Conservation (phyloP, 2,329 filamentous ascomycete genomes). For the Botrytis elliptica region DNA sequence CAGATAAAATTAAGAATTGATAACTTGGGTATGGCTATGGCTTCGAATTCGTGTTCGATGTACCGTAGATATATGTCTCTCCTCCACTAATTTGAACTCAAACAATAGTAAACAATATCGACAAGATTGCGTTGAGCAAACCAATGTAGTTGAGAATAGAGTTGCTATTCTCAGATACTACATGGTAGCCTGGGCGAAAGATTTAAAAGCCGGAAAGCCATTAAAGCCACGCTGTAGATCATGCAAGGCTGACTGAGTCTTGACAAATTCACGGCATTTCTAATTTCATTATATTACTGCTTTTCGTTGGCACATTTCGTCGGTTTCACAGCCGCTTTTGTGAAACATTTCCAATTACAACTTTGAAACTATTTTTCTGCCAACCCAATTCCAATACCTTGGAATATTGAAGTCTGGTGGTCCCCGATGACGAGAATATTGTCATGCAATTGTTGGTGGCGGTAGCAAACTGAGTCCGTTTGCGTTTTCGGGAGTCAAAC, state of each 20-base stretch:
- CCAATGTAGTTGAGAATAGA: not conserved
- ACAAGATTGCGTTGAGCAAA: not conserved
- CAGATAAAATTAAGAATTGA: not conserved
- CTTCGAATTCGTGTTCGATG: slow-evolving; percentile 1
- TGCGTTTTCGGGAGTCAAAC: not conserved
- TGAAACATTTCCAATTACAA: slow-evolving; percentile 12
- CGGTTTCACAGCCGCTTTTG: not conserved
- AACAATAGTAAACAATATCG: not conserved
- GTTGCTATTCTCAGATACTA: not conserved
- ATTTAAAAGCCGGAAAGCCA: not conserved
- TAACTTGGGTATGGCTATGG: not conserved
- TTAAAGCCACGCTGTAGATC: not conserved
- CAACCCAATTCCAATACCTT: slow-evolving; percentile 2
- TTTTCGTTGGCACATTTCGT: slow-evolving; percentile 8
- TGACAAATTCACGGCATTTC: not conserved
- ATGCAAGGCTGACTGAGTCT: slow-evolving; percentile 12
- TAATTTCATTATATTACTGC: slow-evolving; percentile 2
- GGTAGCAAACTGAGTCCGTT: not conserved
- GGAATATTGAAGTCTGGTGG: slow-evolving; percentile 2
- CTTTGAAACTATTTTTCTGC: not conserved
- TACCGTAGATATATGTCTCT: slow-evolving; percentile 8
- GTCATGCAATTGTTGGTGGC: not conserved
- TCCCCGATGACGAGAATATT: not conserved
- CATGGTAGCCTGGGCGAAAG: not conserved
- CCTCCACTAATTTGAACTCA: not conserved